Base-by-base conservation (phyloP, 495 filamentous ascomycete genomes). In the Penicillium canescens region DNA sequence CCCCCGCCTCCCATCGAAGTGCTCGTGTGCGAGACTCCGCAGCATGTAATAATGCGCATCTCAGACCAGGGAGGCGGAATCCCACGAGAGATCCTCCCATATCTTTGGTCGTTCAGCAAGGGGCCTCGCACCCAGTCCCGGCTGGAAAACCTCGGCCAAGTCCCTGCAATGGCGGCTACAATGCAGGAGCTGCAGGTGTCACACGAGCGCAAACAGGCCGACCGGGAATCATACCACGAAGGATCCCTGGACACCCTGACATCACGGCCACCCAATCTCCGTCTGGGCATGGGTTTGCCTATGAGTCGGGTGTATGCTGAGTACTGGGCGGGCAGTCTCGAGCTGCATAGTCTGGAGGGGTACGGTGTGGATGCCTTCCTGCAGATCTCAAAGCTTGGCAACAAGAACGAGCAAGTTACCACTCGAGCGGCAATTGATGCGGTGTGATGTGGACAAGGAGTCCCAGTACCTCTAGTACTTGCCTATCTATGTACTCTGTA, bases 331-430 rank as follows among this genome's bases (percentile, higher is more conserved):
- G 94, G 94, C 2, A 93, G 82, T 65, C 70, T 99, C 21, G 91
- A 96, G 66, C 63, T 98, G 54, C 94, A 98, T 68, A 96, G 87
- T 67, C 72, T 99, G 34, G 94, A 98, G 61, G 94, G 94, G 0
- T 99, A 97, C 60, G 94, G 94, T 2, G 91, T 95, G n/a, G 94
- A 99, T 74, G 93, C 89, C 2, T 99, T 98, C 66, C 69, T 99
- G 55, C 93, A 98, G 70, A 96, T 99, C 35, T 93, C 90, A 6
- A 96, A 96, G 71, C 79, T 99, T 49, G 94, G 94, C 18, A 99
- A 99, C 71, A 97, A 97, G 78, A 96, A 96, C 65, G 94, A 99
- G 77, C 92, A 96, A 67, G 74, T 99, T 45, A 94, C 86, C 10
- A 95, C 90, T 28, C 75, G 92, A 62, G 92, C 92, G 18, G 86